A percentile compares a stretch with the other conserved stretches of the same genome.
These are phyloP conservation scores for Aspergillus sclerotiicarbonarius DNA, from an alignment of 495 filamentous ascomycete genomes.

Conservation along the genomic window DNA sequence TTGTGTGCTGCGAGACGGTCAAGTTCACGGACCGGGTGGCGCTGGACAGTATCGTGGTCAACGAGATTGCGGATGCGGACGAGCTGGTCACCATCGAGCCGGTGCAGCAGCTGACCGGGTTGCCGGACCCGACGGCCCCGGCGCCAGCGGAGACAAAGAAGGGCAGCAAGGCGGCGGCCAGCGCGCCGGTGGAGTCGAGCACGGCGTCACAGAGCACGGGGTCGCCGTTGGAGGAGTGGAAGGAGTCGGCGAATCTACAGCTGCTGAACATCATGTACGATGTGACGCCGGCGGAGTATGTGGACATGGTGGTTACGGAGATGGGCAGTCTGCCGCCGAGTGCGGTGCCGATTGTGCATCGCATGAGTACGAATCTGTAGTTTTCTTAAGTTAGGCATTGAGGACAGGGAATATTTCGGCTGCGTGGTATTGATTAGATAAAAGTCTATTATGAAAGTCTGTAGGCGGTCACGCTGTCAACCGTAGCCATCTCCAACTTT, in stretches of 20 bases:
- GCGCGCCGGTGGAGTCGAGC: conserved; percentile 24
- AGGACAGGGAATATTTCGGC: too few relatives aligned
- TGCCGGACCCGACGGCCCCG: conserved; percentile 30
- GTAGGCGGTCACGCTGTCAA: too few relatives aligned
- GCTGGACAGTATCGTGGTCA: conserved; percentile 86
- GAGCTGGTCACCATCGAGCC: conserved; percentile 49
- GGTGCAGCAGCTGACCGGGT: conserved; percentile 37
- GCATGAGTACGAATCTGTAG: conserved; percentile 49
- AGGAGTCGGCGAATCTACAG: conserved; percentile 60
- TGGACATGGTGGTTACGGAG: conserved; percentile 88
- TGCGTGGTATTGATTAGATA: not conserved
- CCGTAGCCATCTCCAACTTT: too few relatives aligned
- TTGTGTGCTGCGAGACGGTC: conserved; percentile 90
- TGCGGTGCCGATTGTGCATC: conserved; percentile 61
- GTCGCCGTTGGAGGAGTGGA: conserved; percentile 56
- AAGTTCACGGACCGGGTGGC: conserved; percentile 93
- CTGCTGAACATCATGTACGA: conserved; percentile 88
- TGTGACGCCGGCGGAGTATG: conserved; percentile 85
- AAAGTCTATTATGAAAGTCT: too few relatives aligned
- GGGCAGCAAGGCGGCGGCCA: conserved; percentile 33
- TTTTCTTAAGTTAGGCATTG: not conserved
- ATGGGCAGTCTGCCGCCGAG: conserved; percentile 84
- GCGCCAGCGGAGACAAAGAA: conserved; percentile 33
- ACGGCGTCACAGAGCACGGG: conserved; percentile 16
- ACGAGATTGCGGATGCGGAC: conserved; percentile 78